A percentile compares a stretch with the other conserved stretches of the same genome.
Evolutionary conservation across 2,329 filamentous ascomycete genomes (phyloP).

Genomic region (Coniochaeta ligniaria): DNA sequence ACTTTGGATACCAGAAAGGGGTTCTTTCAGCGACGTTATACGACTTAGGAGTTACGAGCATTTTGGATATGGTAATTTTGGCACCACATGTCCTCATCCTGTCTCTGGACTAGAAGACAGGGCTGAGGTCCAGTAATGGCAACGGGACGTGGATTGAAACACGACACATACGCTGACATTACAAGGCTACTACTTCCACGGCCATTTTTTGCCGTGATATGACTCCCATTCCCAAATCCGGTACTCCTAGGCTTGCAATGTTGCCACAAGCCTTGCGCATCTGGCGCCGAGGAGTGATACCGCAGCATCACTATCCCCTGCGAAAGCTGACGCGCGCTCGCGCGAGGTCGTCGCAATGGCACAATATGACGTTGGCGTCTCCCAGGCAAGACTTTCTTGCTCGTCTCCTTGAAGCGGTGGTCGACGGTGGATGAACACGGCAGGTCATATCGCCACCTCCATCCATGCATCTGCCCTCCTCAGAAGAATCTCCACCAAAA

Average conservation of each 20-base stretch:
- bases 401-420: not conserved
- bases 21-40: not conserved
- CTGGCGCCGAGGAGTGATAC: not conserved
- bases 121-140: no score
- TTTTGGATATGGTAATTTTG: not conserved
- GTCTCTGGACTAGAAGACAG: not conserved
- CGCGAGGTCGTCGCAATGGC: not conserved
- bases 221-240: not conserved
- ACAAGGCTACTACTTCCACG: not conserved
- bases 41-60: not conserved
- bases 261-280: not conserved
- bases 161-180: not conserved
- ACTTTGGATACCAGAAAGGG: not conserved
- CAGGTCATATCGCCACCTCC: no score
- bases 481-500: conserved; percentile 92
- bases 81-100: no score
- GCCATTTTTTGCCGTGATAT: not conserved
- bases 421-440: no score
- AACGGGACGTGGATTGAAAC: no score
- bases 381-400: not conserved
- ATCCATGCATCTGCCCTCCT: no score
- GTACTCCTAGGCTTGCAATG: not conserved
- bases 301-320: not conserved
- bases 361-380: not conserved
- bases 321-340: not conserved